Conservation (phyloP, 2,329 filamentous ascomycete genomes). For the Pseudogymnoascus sp. region DNA sequence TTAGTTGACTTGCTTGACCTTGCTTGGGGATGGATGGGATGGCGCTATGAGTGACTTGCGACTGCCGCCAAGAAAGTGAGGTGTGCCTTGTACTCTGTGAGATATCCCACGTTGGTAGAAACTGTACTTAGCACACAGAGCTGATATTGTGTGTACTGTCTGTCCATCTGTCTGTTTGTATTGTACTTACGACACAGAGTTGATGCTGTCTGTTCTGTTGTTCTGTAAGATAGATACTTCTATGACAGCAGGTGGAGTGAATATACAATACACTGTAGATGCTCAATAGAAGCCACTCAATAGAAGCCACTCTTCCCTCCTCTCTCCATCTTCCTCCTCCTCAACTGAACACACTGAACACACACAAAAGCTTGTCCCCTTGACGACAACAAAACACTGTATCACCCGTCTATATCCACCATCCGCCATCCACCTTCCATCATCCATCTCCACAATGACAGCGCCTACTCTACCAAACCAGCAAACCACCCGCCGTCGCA, state of each 20-base stretch:
- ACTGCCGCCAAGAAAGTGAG: background rate
- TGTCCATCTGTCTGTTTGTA: no score
- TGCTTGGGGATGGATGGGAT: background rate
- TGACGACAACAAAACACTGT: background rate
- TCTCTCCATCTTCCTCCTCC: background rate
- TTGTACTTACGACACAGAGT: background rate
- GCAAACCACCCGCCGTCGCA: background rate
- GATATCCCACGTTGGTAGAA: background rate
- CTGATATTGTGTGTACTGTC: no score
- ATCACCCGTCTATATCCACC: background rate
- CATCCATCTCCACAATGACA: background rate
- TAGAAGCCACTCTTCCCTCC: no score
- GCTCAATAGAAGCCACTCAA: no score
- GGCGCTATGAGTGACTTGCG: slow-evolving; percentile 2
- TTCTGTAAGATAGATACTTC: no score
- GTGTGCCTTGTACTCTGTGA: background rate
- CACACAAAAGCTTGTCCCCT: background rate
- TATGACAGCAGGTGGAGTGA: no score
- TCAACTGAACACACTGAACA: background rate
- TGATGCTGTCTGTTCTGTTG: no score
- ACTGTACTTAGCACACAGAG: background rate
- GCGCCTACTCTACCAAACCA: background rate
- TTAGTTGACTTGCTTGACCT: no score
- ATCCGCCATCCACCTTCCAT: no score
- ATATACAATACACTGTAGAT: no score